A percentile compares a stretch with the other conserved stretches of the same genome.
These are phyloP conservation scores for Aspergillus jensenii DNA, from an alignment of 2,329 filamentous ascomycete species.

Conservation along the genomic window DNA sequence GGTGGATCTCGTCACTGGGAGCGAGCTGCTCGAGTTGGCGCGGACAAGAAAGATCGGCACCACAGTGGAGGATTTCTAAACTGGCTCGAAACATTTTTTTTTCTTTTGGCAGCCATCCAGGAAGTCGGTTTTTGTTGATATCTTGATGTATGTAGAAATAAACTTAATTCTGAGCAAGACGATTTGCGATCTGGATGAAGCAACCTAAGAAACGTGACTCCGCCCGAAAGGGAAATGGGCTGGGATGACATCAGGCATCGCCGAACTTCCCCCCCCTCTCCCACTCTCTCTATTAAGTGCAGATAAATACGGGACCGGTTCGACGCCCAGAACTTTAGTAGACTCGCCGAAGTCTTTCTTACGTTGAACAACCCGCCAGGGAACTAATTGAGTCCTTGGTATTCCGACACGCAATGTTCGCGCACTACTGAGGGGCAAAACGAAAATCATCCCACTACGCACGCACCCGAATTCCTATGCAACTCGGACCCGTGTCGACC, in stretches of 20 bases:
- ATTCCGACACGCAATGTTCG: neutral
- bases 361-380: neutral
- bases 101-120: neutral
- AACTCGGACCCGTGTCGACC: neutral
- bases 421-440: slow-evolving; percentile 13
- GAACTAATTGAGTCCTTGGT: neutral
- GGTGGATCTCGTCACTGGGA: slow-evolving; percentile 67
- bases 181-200: slow-evolving; percentile 1
- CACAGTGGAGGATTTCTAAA: slow-evolving; percentile 44
- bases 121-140: slow-evolving; percentile 1
- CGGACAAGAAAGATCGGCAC: slow-evolving; percentile 56
- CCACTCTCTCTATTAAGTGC: neutral
- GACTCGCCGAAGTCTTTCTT: slow-evolving; percentile 1
- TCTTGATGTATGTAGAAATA: neutral
- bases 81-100: neutral
- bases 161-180: neutral
- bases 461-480: neutral
- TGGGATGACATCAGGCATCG: slow-evolving; percentile 8
- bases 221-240: slow-evolving; percentile 1
- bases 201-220: neutral
- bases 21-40: slow-evolving; percentile 58
- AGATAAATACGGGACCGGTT: slow-evolving; percentile 1
- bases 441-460: slow-evolving; percentile 12
- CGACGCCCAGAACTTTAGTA: neutral
- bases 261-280: neutral